phyloP scores from a whole-genome alignment of 805 yeast species.

The Barnettozyma californica region DNA sequence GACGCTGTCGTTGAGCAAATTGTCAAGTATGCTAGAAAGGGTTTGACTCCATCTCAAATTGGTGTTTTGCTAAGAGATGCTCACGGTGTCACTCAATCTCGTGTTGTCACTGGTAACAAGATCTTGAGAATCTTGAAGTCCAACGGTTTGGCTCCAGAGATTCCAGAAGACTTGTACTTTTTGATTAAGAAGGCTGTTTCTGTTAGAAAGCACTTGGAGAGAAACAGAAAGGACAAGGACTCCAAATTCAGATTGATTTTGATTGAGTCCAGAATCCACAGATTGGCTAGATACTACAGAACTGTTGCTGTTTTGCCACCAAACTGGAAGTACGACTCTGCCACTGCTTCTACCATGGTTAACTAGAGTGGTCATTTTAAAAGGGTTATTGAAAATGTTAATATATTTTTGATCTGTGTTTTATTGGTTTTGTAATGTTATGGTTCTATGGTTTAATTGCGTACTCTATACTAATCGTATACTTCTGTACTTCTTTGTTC shows the following conservation, averaged over 20 bases:
- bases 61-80: conserved; percentile 99
- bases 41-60: conserved; percentile 98
- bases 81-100: conserved; percentile 98
- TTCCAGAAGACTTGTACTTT: conserved; percentile 99
- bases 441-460: conserved; percentile 2
- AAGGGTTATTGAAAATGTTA: conserved; percentile 2
- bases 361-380: conserved; percentile 48
- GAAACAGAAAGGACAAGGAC: conserved; percentile 99
- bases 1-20: conserved; percentile 97
- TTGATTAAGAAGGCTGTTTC: conserved; percentile 99
- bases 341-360: conserved; percentile 99
- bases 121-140: conserved; percentile 98
- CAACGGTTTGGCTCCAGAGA: conserved; percentile 99
- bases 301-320: conserved; percentile 98
- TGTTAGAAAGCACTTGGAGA: conserved; percentile 99
- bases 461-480: too few species aligned
- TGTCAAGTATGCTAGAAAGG: conserved; percentile 99
- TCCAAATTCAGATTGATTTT: conserved; percentile 99
- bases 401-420: conserved; percentile 6
- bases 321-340: conserved; percentile 99
- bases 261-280: conserved; percentile 99
- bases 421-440: conserved; percentile 1
- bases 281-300: conserved; percentile 99
- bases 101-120: conserved; percentile 98
- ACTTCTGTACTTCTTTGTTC: not conserved